These are phyloP conservation scores for Lasiodiplodia citricola DNA, from an alignment of 2,329 filamentous ascomycete genomes.

Conservation along the genomic window DNA sequence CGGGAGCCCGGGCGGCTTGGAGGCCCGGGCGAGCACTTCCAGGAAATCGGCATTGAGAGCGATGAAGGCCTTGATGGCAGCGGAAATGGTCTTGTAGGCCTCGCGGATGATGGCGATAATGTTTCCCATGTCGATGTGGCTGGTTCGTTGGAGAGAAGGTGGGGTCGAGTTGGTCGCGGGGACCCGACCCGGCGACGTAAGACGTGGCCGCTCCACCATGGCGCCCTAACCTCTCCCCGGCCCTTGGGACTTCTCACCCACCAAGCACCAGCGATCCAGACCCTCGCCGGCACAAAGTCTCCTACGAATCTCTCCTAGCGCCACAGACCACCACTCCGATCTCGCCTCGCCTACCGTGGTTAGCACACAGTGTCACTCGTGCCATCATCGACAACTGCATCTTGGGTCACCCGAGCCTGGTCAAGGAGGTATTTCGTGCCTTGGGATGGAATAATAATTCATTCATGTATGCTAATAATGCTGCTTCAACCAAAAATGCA, in stretches of 20 bases:
- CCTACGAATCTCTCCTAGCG: too few relatives aligned
- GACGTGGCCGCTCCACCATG: neutral
- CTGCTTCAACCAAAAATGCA: neutral
- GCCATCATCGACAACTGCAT: neutral
- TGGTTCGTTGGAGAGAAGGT: neutral
- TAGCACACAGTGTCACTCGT: neutral
- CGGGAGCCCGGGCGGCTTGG: neutral
- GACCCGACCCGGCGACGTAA: neutral
- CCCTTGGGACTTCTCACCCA: neutral
- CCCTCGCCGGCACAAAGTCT: neutral
- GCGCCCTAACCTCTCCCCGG: neutral
- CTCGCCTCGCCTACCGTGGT: neutral
- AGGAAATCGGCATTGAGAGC: conserved; percentile 1
- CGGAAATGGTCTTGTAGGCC: neutral
- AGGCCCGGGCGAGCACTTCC: conserved; percentile 1
- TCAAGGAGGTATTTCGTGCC: neutral
- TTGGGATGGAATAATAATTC: too few relatives aligned
- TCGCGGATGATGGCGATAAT: neutral
- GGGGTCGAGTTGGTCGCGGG: neutral
- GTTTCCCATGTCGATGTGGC: neutral
- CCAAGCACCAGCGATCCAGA: too few relatives aligned
- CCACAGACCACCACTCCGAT: neutral
- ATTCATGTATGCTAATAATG: neutral
- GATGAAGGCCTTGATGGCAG: neutral
- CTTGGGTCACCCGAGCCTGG: neutral